Conservation (phyloP, 495 filamentous ascomycete species). For the Geopyxis carbonaria region DNA sequence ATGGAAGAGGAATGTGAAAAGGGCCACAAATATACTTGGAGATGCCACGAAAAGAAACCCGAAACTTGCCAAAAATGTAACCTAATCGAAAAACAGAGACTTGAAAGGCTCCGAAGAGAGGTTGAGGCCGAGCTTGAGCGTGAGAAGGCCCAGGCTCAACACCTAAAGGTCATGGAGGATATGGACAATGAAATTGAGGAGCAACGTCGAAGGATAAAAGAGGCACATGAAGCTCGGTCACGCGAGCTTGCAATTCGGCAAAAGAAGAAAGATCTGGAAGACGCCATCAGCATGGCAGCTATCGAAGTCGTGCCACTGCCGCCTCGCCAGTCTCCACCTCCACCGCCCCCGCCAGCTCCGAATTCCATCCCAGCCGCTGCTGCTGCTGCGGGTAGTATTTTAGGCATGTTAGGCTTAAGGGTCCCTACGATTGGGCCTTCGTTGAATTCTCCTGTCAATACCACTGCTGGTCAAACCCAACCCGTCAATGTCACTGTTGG, state of each 20-base stretch:
- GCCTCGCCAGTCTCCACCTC: too few species aligned
- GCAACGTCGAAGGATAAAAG: conserved; percentile 31
- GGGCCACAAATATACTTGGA: conserved; percentile 31
- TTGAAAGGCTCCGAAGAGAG: conserved; percentile 33
- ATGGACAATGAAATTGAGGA: conserved; percentile 41
- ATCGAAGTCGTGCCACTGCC: not conserved
- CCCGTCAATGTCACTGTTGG: too few species aligned
- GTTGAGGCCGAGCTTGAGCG: conserved; percentile 38
- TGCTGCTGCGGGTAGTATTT: too few species aligned
- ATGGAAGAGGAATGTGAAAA: conserved; percentile 35
- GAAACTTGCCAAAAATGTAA: conserved; percentile 35
- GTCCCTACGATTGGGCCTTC: too few species aligned
- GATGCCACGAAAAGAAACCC: conserved; percentile 27
- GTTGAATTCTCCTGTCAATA: too few species aligned
- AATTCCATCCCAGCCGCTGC: too few species aligned
- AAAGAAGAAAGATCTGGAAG: conserved; percentile 5
- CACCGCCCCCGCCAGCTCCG: too few species aligned
- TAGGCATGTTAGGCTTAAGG: too few species aligned
- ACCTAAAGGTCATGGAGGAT: conserved; percentile 35
- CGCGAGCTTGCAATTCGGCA: not conserved
- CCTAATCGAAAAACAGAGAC: conserved; percentile 31
- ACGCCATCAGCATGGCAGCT: not conserved
- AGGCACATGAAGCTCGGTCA: not conserved
- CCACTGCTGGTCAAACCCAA: too few species aligned
- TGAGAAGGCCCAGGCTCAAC: conserved; percentile 32